phyloP scores from a whole-genome alignment of 2,329 filamentous ascomycete genomes.

The Fusarium euwallaceae region DNA sequence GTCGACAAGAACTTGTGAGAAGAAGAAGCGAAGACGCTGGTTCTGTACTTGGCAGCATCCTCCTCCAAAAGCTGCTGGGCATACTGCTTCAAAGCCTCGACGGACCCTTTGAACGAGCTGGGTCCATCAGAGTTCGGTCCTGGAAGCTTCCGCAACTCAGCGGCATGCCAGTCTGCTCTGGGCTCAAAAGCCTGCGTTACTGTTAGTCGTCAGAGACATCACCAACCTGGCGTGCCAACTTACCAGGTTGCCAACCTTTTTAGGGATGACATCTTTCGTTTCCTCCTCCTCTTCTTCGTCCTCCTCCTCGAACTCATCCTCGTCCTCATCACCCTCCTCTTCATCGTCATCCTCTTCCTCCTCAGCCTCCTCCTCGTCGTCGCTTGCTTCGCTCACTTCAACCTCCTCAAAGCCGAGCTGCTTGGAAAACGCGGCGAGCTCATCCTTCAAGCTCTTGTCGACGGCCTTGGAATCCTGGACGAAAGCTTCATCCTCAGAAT shows the following conservation, averaged over 20 bases:
- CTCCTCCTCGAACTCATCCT: conserved; percentile 47
- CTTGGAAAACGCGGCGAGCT: conserved; percentile 55
- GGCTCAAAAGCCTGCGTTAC: conserved; percentile 66
- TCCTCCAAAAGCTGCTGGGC: conserved; percentile 81
- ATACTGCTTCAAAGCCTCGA: conserved; percentile 73
- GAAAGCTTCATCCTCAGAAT: conserved; percentile 57
- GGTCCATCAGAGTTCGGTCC: conserved; percentile 60
- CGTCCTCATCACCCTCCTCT: conserved; percentile 51
- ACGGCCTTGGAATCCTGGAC: conserved; percentile 48
- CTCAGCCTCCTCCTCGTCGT: conserved; percentile 53
- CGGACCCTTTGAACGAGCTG: conserved; percentile 57
- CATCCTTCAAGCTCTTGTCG: conserved; percentile 58
- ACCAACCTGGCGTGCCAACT: conserved; percentile 28
- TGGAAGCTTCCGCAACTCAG: conserved; percentile 59
- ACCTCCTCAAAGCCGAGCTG: conserved; percentile 55
- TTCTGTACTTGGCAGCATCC: conserved; percentile 82
- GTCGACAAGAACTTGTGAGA: conserved; percentile 97
- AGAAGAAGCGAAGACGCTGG: conserved; percentile 82
- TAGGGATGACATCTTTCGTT: conserved; percentile 46
- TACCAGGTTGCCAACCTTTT: conserved; percentile 54
- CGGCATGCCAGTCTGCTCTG: conserved; percentile 69
- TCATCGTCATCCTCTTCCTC: conserved; percentile 53
- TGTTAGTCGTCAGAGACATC: conserved; percentile 52
- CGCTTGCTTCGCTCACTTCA: conserved; percentile 52
- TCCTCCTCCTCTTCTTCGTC: conserved; percentile 47